Base-by-base conservation (phyloP, 2,329 filamentous ascomycete genomes). In the Knoxdaviesia capensis region DNA sequence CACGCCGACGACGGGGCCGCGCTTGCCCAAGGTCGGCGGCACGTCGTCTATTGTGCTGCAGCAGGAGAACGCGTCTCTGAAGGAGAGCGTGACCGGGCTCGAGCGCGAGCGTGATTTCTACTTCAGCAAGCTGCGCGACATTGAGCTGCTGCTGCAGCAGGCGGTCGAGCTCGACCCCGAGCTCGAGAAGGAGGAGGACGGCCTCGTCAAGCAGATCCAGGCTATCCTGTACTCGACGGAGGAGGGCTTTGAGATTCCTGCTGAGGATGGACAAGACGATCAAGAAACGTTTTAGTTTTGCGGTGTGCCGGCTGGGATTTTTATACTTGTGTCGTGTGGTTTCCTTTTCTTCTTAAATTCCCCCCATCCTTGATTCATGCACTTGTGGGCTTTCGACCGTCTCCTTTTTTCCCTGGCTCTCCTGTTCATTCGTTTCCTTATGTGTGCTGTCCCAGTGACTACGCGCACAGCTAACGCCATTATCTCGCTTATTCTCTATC, bases 91-190 rank as follows among this genome's bases (percentile, higher is more conserved):
- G n/a, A 70, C 75, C 8, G 90, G 90, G 1, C 69, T 98, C 36
- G 90, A 98, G 69, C 80, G 90, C 52, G 90, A 98, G 66, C 74
- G 90, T 40, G 90, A 98, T 59, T 98, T 98, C 59, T 98, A 98
- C 69, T 98, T 98, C 63, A 92, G 84, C 71, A 98, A 98, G 69
- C 71, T 98, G 49, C 74, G 90, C 45, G 90, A 98, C 57, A 98
- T 98, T 52, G 90, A 98, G 64, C 66, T 98, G 49, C 66, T 98
- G 53, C 74, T 98, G 43, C 90, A 98, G 65, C 81, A 84, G 54
- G 86, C 87, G 7, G 80, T 92, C 54, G 90, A 98, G 52, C 81
- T 85, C 48, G 83, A 94, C 50, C 87, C 87, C 0, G 80, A 93
- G 62, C 64, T 96, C 41, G 90, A 94, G 64, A 88, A 92, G 71